These are phyloP conservation scores for Anthracocystis walkeri DNA, from an alignment of 1,284 basidiomycete genomes.

Conservation along the genomic window DNA sequence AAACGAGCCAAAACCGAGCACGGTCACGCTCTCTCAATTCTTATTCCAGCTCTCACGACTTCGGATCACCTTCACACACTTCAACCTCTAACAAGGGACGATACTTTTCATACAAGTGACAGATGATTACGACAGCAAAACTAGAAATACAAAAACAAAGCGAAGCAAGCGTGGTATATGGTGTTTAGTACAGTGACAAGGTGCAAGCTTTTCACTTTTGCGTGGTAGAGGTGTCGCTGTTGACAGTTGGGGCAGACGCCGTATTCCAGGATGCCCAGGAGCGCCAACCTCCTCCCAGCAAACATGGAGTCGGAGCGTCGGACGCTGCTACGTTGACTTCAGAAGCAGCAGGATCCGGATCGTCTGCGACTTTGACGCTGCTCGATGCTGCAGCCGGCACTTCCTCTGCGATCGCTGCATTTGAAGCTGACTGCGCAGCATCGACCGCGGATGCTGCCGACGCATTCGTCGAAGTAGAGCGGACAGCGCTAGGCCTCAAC, in stretches of 20 bases:
- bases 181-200: too few species aligned
- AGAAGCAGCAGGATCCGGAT: too few species aligned
- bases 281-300: constrained; percentile 30
- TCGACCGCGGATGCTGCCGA: not conserved
- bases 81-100: too few species aligned
- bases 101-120: too few species aligned
- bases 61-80: too few species aligned
- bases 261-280: constrained; percentile 42
- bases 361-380: not conserved
- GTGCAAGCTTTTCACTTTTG: constrained; percentile 8
- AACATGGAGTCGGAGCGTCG: constrained; percentile 11
- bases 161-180: too few species aligned
- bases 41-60: too few species aligned
- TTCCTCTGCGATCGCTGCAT: not conserved
- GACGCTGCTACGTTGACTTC: not conserved
- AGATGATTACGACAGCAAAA: not conserved
- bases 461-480: constrained; percentile 16
- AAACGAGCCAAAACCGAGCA: too few species aligned
- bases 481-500: constrained; percentile 20
- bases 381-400: not conserved
- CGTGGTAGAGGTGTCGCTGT: constrained; percentile 4
- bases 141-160: constrained; percentile 23
- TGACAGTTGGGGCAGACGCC: not conserved
- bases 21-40: too few species aligned
- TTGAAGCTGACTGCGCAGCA: not conserved